phyloP scores from a whole-genome alignment of 768 basidiomycete genomes.

The Tylopilus vinaceipallidus region DNA sequence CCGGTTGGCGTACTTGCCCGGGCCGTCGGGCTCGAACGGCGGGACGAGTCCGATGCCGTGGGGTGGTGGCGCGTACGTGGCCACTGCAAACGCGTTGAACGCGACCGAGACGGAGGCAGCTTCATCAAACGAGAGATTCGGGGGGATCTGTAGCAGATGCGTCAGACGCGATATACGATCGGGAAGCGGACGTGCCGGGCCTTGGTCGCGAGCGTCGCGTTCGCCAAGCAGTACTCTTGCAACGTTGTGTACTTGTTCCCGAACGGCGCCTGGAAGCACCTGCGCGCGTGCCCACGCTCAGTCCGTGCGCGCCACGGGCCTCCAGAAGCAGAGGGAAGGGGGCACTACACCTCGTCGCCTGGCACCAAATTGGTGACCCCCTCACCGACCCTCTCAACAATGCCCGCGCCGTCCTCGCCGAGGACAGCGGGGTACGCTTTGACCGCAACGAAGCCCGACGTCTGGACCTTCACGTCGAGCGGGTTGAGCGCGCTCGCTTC shows the following conservation, averaged over 20 bases:
- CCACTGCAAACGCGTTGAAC: conserved; percentile 33
- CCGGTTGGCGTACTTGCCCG: conserved; percentile 31
- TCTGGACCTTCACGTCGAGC: conserved; percentile 30
- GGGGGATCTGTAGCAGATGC: conserved; percentile 29
- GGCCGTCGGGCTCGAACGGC: conserved; percentile 28
- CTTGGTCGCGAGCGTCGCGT: conserved; percentile 21
- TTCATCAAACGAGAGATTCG: conserved; percentile 34
- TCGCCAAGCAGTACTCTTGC: conserved; percentile 24
- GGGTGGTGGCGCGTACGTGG: conserved; percentile 30
- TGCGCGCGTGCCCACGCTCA: neutral
- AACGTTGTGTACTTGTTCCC: conserved; percentile 8
- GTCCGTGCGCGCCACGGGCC: too few species aligned
- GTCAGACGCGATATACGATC: too few species aligned
- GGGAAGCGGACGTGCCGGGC: conserved; percentile 6
- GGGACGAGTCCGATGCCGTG: conserved; percentile 24
- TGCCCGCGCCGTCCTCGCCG: conserved; percentile 39
- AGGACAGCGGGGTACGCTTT: conserved; percentile 36
- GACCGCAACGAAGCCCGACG: conserved; percentile 14
- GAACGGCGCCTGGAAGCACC: conserved; percentile 7
- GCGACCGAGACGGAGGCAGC: conserved; percentile 35
- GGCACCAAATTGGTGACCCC: conserved; percentile 31
- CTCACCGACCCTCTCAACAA: conserved; percentile 35
- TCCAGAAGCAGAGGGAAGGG: too few species aligned
- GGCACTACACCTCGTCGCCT: conserved; percentile 38
- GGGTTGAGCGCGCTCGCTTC: conserved; percentile 45